phyloP scores from a whole-genome alignment of 1,284 basidiomycete genomes.

The Mycena sp. region DNA sequence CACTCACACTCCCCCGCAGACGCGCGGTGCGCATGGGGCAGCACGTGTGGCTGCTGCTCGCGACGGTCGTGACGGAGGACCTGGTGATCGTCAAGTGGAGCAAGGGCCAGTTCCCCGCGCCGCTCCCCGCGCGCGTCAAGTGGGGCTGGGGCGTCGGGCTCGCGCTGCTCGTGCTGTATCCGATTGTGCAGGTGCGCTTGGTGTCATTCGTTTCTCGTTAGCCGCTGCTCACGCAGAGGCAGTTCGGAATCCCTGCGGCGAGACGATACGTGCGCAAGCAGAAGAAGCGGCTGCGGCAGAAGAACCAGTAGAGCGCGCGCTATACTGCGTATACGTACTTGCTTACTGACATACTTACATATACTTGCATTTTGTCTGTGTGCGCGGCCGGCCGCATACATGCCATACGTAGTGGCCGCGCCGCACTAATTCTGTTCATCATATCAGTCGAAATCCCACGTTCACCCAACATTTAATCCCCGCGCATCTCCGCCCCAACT shows the following conservation, averaged over 20 bases:
- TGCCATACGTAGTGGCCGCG: not conserved
- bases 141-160: conserved; percentile 71
- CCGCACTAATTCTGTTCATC: no score
- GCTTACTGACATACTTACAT: not conserved
- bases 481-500: not conserved
- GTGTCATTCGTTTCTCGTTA: conserved; percentile 19
- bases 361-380: no score
- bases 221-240: not conserved
- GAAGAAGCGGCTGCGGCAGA: conserved; percentile 50
- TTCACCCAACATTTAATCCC: no score
- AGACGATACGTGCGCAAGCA: conserved; percentile 58
- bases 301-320: conserved; percentile 39
- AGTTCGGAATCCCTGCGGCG: conserved; percentile 63
- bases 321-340: not conserved
- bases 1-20: conserved; percentile 51
- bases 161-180: conserved; percentile 71
- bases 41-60: conserved; percentile 84
- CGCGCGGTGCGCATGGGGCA: conserved; percentile 86
- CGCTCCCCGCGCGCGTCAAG: conserved; percentile 70
- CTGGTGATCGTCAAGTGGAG: conserved; percentile 83
- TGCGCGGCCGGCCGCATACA: not conserved
- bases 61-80: conserved; percentile 82
- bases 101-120: conserved; percentile 71
- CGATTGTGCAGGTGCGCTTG: conserved; percentile 53
- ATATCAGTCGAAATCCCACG: no score